Evolutionary conservation across 2,329 filamentous ascomycete genomes (phyloP), one percentile per base, ranked within the genome.

Genomic region (Colletotrichum camelliae): DNA sequence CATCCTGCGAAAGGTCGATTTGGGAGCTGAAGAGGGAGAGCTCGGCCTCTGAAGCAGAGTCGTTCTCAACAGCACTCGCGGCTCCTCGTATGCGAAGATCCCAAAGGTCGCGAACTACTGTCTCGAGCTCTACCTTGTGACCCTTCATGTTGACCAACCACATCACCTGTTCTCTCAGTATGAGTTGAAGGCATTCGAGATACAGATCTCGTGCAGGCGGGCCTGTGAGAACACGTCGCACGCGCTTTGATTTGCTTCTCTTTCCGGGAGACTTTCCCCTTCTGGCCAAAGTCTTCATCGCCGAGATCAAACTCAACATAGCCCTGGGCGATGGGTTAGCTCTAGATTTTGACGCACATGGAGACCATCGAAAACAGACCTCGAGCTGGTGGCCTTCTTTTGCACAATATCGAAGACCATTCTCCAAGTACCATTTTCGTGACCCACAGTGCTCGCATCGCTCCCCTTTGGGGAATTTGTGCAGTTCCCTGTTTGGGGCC

Each of bases 71-170:
- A 68, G 58, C 80, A 55, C 16, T 84, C 78, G 81, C 85, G 61
- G 84, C 87, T 24, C 85, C 85, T 48, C 89, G 85, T 4, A 89
- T 86, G 7, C 95, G 91, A 67, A 98, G 86, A 68, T 93, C 89
- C 96, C 97, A 99, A 16, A 99, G 89, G 82, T 98, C 96, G 74
- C 93, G 91, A 7, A 97, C 92, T 12, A 98, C 88, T 9, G 87
- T 93, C 87, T 98, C 95, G 15, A 98, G 88, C 79, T 98, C 94
- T 6, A 87, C 83, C 2, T 93, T 93, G 64, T 97, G 89, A 0
- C 90, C 90, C 81, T 93, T 92, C 7, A 89, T 86, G 27, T 90
- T 86, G 16, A 98, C 87, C 35, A 98, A 87, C 88, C 93, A 96
- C 81, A 91, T 85, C 18, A 95, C 86, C 86, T 98, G 96, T 81